Evolutionary conservation across 192 early-diverging fungal species (phyloP).

Genomic region (Cetraspora pellucida): DNA sequence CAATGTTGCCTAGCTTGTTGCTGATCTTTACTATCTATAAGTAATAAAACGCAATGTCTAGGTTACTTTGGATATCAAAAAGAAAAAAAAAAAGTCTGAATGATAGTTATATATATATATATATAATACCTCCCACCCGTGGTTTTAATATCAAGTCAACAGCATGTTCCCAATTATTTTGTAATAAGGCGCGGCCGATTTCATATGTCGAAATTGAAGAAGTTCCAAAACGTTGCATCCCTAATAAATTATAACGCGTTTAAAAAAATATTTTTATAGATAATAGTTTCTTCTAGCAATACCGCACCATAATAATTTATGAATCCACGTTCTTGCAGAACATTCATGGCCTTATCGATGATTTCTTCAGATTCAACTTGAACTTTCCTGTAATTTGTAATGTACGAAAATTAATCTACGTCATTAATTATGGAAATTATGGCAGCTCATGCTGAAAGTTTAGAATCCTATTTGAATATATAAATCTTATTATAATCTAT

Average conservation of each 20-base stretch:
- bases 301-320: slow-evolving; percentile 90
- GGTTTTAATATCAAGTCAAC: slow-evolving; percentile 81
- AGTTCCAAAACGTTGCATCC: slow-evolving; percentile 97
- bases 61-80: too few species aligned
- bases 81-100: neutral
- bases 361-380: slow-evolving; percentile 51
- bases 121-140: slow-evolving; percentile 69
- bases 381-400: slow-evolving; percentile 44
- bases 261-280: neutral
- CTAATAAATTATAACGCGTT: neutral
- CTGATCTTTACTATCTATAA: slow-evolving; percentile 64
- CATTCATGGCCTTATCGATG: slow-evolving; percentile 61
- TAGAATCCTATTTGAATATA: too few species aligned
- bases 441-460: neutral
- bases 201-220: slow-evolving; percentile 76
- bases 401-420: neutral
- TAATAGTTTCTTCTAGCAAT: neutral
- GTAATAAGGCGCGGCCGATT: slow-evolving; percentile 76
- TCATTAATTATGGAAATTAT: neutral
- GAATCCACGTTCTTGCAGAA: slow-evolving; percentile 77
- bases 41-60: neutral
- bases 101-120: slow-evolving; percentile 1
- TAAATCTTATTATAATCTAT: too few species aligned
- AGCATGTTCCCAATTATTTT: slow-evolving; percentile 70
- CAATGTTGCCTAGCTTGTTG: slow-evolving; percentile 70